Conservation (phyloP, 169 alveolate genomes). For the Plasmodium gonderi region DNA sequence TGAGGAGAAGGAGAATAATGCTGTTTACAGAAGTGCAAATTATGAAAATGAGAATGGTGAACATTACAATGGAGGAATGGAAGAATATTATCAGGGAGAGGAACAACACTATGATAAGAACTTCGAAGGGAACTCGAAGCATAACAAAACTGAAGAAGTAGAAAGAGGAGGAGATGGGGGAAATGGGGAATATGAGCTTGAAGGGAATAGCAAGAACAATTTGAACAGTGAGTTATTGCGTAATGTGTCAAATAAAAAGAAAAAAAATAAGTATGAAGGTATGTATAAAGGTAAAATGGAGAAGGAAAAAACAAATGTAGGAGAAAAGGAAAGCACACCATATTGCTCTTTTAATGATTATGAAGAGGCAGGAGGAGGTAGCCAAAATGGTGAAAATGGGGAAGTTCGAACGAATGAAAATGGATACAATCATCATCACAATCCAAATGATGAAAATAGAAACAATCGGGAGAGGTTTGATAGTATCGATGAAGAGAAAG, state of each 20-base stretch:
- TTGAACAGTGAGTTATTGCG: constrained; percentile 4
- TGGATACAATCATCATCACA: background rate
- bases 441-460: background rate
- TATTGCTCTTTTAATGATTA: constrained; percentile 43
- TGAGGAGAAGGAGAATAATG: background rate
- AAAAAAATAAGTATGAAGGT: constrained; percentile 23
- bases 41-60: background rate
- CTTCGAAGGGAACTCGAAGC: background rate
- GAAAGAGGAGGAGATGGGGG: background rate
- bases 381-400: background rate
- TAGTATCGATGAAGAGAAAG: background rate
- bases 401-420: background rate
- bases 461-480: background rate
- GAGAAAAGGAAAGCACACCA: constrained; percentile 16
- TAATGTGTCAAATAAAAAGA: constrained; percentile 9
- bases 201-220: background rate
- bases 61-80: background rate
- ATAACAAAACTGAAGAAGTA: background rate
- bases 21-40: background rate
- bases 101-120: background rate
- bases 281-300: background rate
- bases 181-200: background rate
- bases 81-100: background rate
- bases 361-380: constrained; percentile 6
- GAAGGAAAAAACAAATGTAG: background rate